Base-by-base conservation (phyloP, 2,329 filamentous ascomycete species). In the Ceratocystis albifundus region DNA sequence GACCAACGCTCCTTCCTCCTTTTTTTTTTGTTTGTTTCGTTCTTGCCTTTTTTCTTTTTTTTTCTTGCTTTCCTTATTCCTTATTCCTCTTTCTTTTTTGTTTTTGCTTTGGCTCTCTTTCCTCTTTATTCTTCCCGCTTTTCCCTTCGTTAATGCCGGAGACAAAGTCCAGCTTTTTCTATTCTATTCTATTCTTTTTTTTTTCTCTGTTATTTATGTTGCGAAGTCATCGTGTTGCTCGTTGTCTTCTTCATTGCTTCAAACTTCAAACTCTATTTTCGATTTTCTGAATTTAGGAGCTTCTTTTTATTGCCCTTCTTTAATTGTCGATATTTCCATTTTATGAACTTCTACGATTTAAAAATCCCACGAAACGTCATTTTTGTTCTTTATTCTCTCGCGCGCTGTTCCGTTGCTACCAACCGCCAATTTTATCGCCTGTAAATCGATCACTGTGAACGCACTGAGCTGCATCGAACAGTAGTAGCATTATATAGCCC, bases 201-300 rank as follows among this genome's bases (percentile, higher is more conserved):
- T 4, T 64, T 36, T 41, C 12, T 50, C 2, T 64, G 22, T 53
- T 32, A 36, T 10, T 32, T 50, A 17, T 32, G 17, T 64, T 32
- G 28, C 28, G 4, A 41, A 17, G 3, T n/a, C 30, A 30, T 28
- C 17, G 5, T 55, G 48, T 20, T 30, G 22, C 20, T 57, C 28
- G 17, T 48, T 45, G 50, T 64, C 36, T 61, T 66, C 44, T 45
- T 15, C n/a, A 44, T 12, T 64, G 28, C 44, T 64, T 59, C 12
- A 32, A 53, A 25, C 48, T 36, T 45, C 17, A 48, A 55, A 67
- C 69, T 69, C 64, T 67, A 68, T 68, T 69, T 62, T 65, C 55
- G 28, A 69, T 68, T 67, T 67, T 57, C 64, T 68, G 69, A 72
- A 69, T 66, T 67, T 68, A 32, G 66, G 68, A 69, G 62, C 4